These are phyloP conservation scores for Margaritispora aquatica DNA, from an alignment of 495 filamentous ascomycete genomes.

Conservation along the genomic window DNA sequence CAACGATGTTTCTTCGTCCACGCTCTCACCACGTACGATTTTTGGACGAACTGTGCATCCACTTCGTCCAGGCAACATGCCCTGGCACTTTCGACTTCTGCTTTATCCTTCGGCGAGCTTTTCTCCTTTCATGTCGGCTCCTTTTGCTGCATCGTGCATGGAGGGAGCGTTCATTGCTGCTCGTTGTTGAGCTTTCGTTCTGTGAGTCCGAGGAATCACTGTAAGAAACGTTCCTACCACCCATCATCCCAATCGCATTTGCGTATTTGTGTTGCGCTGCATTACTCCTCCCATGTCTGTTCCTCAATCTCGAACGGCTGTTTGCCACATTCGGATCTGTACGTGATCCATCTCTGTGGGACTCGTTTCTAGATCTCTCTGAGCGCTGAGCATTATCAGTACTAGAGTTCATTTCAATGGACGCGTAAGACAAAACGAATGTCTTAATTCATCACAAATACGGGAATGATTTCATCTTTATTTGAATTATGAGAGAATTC, in stretches of 20 bases:
- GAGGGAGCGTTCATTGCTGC: not conserved
- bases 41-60: conserved; percentile 6
- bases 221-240: not conserved
- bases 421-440: too few species aligned
- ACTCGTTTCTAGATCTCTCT: not conserved
- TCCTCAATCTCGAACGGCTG: not conserved
- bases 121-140: not conserved
- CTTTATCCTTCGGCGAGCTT: not conserved
- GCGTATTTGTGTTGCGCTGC: not conserved
- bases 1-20: not conserved
- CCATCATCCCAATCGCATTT: not conserved
- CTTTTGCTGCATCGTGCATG: not conserved
- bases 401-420: not conserved
- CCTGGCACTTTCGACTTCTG: not conserved
- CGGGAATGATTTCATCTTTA: too few species aligned
- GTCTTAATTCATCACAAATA: too few species aligned
- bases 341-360: not conserved
- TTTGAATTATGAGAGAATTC: too few species aligned
- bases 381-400: not conserved
- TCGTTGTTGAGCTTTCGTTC: not conserved
- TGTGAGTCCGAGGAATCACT: not conserved
- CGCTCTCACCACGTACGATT: not conserved
- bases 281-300: not conserved
- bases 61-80: conserved; percentile 8
- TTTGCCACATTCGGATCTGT: not conserved